A percentile compares a stretch with the other conserved stretches of the same genome.
Conservation (phyloP, 2,329 filamentous ascomycete genomes). For the Geosmithia flava region DNA sequence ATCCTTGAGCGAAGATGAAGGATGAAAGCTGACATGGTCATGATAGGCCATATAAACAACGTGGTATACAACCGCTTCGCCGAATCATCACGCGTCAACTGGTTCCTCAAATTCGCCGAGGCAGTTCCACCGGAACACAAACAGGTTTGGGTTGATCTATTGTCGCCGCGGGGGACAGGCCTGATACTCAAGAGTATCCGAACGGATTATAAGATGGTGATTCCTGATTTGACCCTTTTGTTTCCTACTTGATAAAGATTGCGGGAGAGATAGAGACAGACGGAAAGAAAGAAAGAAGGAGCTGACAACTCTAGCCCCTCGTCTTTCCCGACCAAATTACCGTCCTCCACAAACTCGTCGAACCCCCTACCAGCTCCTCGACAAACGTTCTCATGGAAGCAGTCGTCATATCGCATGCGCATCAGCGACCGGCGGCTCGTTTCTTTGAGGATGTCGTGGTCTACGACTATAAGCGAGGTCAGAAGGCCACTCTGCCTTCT, state of each 20-base stretch:
- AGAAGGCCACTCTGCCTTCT: conserved; percentile 22
- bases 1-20: not conserved
- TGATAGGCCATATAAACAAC: conserved; percentile 63
- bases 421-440: conserved; percentile 60
- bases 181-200: conserved; percentile 71
- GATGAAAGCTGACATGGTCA: not conserved
- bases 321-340: conserved; percentile 72
- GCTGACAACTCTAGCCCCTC: conserved; percentile 48
- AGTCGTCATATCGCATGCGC: conserved; percentile 62
- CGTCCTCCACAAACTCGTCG: conserved; percentile 66
- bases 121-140: conserved; percentile 48
- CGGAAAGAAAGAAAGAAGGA: not conserved
- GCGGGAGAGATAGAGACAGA: not conserved
- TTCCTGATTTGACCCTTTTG: conserved; percentile 6
- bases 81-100: conserved; percentile 70
- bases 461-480: conserved; percentile 44
- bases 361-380: conserved; percentile 27
- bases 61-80: conserved; percentile 74
- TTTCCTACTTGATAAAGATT: not conserved
- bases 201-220: conserved; percentile 78
- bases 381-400: conserved; percentile 45
- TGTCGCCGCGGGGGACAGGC: conserved; percentile 53
- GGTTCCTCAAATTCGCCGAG: conserved; percentile 57
- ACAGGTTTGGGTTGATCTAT: conserved; percentile 55
- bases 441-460: conserved; percentile 68